phyloP scores from a whole-genome alignment of 2,329 filamentous ascomycete genomes.

The Penicillium palitans region DNA sequence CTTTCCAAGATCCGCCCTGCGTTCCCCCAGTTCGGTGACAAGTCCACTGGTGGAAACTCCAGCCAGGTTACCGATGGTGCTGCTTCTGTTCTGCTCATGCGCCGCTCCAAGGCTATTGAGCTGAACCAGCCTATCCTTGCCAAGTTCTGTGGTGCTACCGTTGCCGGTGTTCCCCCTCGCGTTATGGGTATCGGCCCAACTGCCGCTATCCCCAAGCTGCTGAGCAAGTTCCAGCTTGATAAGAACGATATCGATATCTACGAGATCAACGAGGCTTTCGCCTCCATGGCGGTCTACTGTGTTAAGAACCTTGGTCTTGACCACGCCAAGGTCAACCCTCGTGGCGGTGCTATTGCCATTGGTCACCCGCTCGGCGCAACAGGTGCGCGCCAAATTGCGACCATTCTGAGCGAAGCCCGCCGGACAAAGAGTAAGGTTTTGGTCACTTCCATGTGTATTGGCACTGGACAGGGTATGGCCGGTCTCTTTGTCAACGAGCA shows the following conservation, averaged over 20 bases:
- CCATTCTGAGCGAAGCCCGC: slow-evolving; percentile 80
- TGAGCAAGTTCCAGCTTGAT: slow-evolving; percentile 73
- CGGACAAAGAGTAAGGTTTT: slow-evolving; percentile 86
- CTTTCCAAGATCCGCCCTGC: slow-evolving; percentile 84
- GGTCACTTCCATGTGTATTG: slow-evolving; percentile 86
- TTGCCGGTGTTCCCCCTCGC: slow-evolving; percentile 83
- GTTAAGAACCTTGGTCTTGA: slow-evolving; percentile 65
- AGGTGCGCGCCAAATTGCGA: slow-evolving; percentile 85
- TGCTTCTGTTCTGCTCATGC: slow-evolving; percentile 88
- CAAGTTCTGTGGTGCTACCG: slow-evolving; percentile 90
- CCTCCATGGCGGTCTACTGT: slow-evolving; percentile 96
- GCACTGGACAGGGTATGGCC: slow-evolving; percentile 67
- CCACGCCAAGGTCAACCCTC: slow-evolving; percentile 79
- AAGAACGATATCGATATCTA: slow-evolving; percentile 83
- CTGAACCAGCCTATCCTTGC: slow-evolving; percentile 88
- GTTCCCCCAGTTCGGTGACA: slow-evolving; percentile 85
- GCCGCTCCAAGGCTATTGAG: slow-evolving; percentile 82
- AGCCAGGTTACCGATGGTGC: slow-evolving; percentile 94
- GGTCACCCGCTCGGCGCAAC: slow-evolving; percentile 91
- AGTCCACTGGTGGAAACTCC: slow-evolving; percentile 88
- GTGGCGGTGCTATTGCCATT: slow-evolving; percentile 88
- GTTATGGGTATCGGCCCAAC: slow-evolving; percentile 84
- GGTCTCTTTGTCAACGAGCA: slow-evolving; percentile 67
- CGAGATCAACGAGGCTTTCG: slow-evolving; percentile 97
- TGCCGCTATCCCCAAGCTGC: slow-evolving; percentile 73